These are phyloP conservation scores for Fusarium oligoseptatum DNA, from an alignment of 2,329 filamentous ascomycete genomes.

Conservation along the genomic window DNA sequence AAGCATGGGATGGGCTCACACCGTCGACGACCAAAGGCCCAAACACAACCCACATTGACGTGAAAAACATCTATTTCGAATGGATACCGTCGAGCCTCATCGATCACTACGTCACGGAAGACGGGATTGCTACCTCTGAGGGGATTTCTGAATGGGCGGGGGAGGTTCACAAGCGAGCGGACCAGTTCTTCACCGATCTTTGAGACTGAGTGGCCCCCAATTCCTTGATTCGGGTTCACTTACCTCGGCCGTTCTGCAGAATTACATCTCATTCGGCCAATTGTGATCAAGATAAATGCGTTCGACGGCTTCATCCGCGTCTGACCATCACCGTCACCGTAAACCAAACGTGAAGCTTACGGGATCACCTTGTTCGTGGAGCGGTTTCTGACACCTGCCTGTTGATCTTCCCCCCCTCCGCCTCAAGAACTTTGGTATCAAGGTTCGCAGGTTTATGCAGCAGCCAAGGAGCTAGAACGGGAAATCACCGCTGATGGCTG, in stretches of 20 bases:
- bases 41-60: conserved; percentile 41
- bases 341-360: conserved; percentile 16
- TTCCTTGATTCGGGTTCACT: conserved; percentile 13
- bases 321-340: conserved; percentile 20
- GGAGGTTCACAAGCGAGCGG: conserved; percentile 52
- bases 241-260: conserved; percentile 19
- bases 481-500: not conserved
- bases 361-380: conserved; percentile 22
- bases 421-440: not conserved
- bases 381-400: conserved; percentile 28
- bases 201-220: conserved; percentile 21
- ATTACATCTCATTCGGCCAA: conserved; percentile 12
- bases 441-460: not conserved
- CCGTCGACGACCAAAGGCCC: not conserved
- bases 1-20: conserved; percentile 57
- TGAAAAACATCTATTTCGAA: conserved; percentile 71
- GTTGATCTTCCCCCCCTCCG: not conserved
- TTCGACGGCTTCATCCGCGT: conserved; percentile 5
- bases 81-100: conserved; percentile 67
- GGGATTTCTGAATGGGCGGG: conserved; percentile 58
- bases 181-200: conserved; percentile 59
- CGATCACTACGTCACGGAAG: conserved; percentile 68
- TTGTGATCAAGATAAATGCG: not conserved
- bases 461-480: not conserved
- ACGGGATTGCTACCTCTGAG: conserved; percentile 57